These are phyloP conservation scores for Sclerotinia trifoliorum DNA, from an alignment of 2,329 filamentous ascomycete species.

Conservation along the genomic window DNA sequence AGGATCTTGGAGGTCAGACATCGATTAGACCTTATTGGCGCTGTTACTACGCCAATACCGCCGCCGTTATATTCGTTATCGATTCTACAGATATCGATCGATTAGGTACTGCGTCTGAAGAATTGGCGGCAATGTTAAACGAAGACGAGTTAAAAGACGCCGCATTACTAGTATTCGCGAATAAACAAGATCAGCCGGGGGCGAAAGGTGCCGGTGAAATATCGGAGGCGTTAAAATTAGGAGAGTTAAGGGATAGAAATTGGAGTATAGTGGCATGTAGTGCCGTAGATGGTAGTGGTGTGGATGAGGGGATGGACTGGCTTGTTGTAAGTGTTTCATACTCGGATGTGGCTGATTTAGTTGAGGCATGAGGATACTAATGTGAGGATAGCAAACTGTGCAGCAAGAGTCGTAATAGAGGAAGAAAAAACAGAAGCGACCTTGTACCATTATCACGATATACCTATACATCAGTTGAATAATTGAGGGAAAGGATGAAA, in stretches of 20 bases:
- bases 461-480: constrained; percentile 14
- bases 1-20: constrained; percentile 97
- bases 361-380: constrained; percentile 16
- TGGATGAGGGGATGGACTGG: constrained; percentile 99
- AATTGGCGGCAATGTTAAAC: constrained; percentile 91
- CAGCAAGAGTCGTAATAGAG: constrained; percentile 34
- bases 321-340: constrained; percentile 54
- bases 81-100: constrained; percentile 97
- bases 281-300: constrained; percentile 90
- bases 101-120: constrained; percentile 86
- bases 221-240: constrained; percentile 84
- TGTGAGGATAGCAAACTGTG: constrained; percentile 40
- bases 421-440: constrained; percentile 19
- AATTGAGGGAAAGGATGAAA: constrained; percentile 11
- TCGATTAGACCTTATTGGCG: constrained; percentile 98
- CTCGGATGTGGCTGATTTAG: neutral
- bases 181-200: constrained; percentile 98
- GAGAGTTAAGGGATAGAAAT: constrained; percentile 91
- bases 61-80: constrained; percentile 97
- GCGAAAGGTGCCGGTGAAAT: constrained; percentile 97
- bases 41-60: constrained; percentile 98
- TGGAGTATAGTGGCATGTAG: constrained; percentile 99
- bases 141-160: constrained; percentile 96
- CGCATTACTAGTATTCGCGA: constrained; percentile 90
- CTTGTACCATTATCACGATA: constrained; percentile 28